These are phyloP conservation scores for Ustilago cynodontis DNA, from an alignment of 1,284 basidiomycete genomes.

Conservation along the genomic window DNA sequence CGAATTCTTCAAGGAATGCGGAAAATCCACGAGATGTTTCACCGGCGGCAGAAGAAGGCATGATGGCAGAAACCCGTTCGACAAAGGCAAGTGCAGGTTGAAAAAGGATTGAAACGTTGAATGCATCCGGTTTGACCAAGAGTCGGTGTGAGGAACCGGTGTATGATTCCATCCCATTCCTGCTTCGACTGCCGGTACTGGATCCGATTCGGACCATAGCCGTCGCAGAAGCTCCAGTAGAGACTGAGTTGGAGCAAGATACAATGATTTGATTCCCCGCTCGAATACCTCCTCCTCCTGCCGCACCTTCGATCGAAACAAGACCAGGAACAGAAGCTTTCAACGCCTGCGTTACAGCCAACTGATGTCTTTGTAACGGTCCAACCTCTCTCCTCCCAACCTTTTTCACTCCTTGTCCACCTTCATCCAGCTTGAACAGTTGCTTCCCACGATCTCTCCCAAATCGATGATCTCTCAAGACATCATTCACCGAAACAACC, in stretches of 20 bases:
- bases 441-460: slow-evolving; percentile 59
- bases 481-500: slow-evolving; percentile 92
- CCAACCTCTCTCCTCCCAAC: slow-evolving; percentile 73
- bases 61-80: slow-evolving; percentile 73
- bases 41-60: slow-evolving; percentile 62
- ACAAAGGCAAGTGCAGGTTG: slow-evolving; percentile 91
- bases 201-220: background rate
- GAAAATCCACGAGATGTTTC: slow-evolving; percentile 75
- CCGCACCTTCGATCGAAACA: slow-evolving; percentile 71
- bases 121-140: slow-evolving; percentile 89
- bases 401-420: slow-evolving; percentile 1
- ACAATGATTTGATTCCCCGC: slow-evolving; percentile 37
- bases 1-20: slow-evolving; percentile 90
- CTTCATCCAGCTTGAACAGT: slow-evolving; percentile 85
- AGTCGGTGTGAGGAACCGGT: slow-evolving; percentile 80
- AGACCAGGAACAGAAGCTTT: slow-evolving; percentile 94
- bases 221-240: background rate
- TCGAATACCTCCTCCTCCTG: background rate
- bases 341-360: slow-evolving; percentile 84
- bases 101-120: slow-evolving; percentile 93
- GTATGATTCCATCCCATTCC: slow-evolving; percentile 23
- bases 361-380: slow-evolving; percentile 81
- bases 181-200: background rate
- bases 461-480: slow-evolving; percentile 73
- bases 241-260: slow-evolving; percentile 17